Evolutionary conservation across 768 basidiomycete genomes (phyloP), one percentile per base, ranked within the genome.

Genomic region (Leccinum rimulosum): DNA sequence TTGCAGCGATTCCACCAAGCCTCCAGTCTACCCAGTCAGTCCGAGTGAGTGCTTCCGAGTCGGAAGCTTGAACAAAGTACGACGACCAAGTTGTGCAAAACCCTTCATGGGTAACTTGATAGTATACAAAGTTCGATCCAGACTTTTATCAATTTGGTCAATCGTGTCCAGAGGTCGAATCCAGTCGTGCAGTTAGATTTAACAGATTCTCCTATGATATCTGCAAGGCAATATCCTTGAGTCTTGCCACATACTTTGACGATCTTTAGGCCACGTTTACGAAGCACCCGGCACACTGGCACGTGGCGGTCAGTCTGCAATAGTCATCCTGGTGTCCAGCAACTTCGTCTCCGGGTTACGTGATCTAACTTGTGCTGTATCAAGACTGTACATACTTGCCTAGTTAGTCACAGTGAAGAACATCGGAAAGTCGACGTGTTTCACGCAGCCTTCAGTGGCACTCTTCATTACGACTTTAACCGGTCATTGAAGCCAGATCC

Each of bases 231-330:
- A 40, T 58, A 48, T 56, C 51, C 50, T 27, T 22, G 19, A 8
- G 30, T n/a, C 50, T 38, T 55, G 53, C 52, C 59, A 52, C 38
- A 25, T 28, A 25, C n/a, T 9, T 17, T 25, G 12, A 4, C 31
- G 3, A 8, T 50, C 7, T 35, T 15, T 17, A n/a, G 51, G 61
- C 49, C n/a, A 38, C 55, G 35, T 19, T 55, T 4, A 35, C 38
- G 15, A 53, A 58, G 33, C 53, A 38, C 28, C 30, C 50, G 25
- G 17, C 17, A 40, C 17, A 40, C 17, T 35, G 57, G 25, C 52
- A 48, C n/a, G 33, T 58, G 11, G 53, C 45, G 4, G 55, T 43
- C 22, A 31, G 62, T 27, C 43, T 62, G 31, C 50, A 63, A 35
- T 8, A 51, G 25, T 15, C 15, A 47, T 54, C 6, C 22, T 63